These are phyloP conservation scores for Schizophyllum amplum DNA, from an alignment of 1,284 basidiomycete species.

Conservation along the genomic window DNA sequence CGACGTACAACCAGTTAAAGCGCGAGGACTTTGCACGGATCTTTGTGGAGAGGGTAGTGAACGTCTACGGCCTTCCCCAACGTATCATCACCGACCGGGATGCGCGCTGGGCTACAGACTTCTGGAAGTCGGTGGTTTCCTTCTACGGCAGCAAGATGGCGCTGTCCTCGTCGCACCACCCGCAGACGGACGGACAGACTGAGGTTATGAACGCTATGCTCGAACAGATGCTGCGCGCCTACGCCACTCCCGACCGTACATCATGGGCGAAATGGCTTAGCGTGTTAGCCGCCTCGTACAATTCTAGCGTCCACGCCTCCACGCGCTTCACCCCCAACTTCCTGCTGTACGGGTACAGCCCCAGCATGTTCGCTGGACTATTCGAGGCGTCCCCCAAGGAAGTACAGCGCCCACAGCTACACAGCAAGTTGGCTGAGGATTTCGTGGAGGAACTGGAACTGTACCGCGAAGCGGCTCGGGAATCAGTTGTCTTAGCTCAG, in stretches of 20 bases:
- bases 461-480: conserved; percentile 2
- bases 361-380: no score
- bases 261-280: conserved; percentile 21
- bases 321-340: conserved; percentile 4
- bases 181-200: no score
- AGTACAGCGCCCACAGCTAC: no score
- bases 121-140: no score
- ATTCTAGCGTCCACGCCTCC: conserved; percentile 3
- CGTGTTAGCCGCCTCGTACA: conserved; percentile 14
- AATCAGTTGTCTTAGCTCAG: conserved; percentile 7
- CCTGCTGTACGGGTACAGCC: conserved; percentile 2
- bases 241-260: conserved; percentile 17
- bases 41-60: conserved; percentile 14
- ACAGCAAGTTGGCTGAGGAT: not conserved
- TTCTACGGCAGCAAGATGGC: no score
- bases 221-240: conserved; percentile 9
- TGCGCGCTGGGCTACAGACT: no score
- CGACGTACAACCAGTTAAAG: conserved; percentile 13
- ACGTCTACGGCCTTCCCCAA: conserved; percentile 17
- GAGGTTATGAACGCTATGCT: no score
- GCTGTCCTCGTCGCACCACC: no score
- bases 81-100: no score
- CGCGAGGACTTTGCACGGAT: conserved; percentile 8
- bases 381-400: no score
- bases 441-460: conserved; percentile 1